Base-by-base conservation (phyloP, 148 eudicot species). In the Polygonum aviculare region DNA sequence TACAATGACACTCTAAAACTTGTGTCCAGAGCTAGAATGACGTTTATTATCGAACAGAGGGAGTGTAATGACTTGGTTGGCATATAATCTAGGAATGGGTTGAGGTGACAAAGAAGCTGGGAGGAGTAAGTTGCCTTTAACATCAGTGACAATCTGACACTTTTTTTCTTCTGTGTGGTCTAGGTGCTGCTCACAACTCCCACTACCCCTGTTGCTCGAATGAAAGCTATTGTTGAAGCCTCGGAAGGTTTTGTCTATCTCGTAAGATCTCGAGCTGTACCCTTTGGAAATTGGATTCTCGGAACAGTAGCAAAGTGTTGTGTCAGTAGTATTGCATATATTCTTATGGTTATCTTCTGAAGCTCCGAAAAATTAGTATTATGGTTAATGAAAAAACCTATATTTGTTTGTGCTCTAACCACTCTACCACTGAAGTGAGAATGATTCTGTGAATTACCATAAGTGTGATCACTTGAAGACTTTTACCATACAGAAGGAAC, bases 221-320 rank as follows among this genome's bases (percentile, higher is more conserved):
- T 94, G 98, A 83, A 86, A 87, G 88, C 88, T 51, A 94, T 94
- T 81, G 96, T 87, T 79, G 94, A 94, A 82, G 94, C 88, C 80
- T 84, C 97, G 21, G 96, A 94, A 79, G 98, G 98, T 75, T 94
- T 90, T 79, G 83, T 94, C 8, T 94, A 94, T 77, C 98, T 94
- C 74, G 98, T 94, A 87, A 88, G 44, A 15, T 67, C 72, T 41
- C 72, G 3, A 67, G 44, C 19, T 38, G 41, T 65, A 3, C 33
- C 41, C 72, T 35, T 67, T 35, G 15, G 21, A 67, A 67, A 31
- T 15, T 67, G 14, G 3, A 15, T 67, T n/a, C 72, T 67, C 38
- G 72, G 40, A 63, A 62, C 11, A 26, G 6, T 9, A 62, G 33
- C 1, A 26, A 26, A 62, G 39, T 12, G 14, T 26, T 62, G 15